Percentiles rank a stretch among this genome's conserved stretches.
These are phyloP conservation scores for Zygotorulaspora mrakii DNA, from an alignment of 1,139 yeast genomes.

Conservation along the genomic window DNA sequence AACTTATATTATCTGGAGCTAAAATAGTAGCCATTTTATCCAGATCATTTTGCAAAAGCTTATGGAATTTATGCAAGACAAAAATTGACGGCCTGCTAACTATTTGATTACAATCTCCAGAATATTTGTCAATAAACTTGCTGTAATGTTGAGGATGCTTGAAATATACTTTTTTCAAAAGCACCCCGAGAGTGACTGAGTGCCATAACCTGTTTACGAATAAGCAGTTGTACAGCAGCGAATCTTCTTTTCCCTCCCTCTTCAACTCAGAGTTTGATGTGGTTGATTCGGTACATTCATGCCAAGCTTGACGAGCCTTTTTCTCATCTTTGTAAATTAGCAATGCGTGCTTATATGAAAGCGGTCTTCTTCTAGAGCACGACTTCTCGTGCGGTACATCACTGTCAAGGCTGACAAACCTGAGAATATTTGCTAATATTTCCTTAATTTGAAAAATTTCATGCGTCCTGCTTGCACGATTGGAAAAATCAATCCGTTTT, in stretches of 20 bases:
- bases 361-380: conserved; percentile 62
- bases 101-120: conserved; percentile 5
- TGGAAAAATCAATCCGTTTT: background rate
- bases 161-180: conserved; percentile 56
- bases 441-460: conserved; percentile 74
- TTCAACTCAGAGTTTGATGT: background rate
- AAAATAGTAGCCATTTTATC: conserved; percentile 40
- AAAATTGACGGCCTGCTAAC: conserved; percentile 41
- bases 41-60: conserved; percentile 44
- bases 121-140: conserved; percentile 39
- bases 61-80: conserved; percentile 49
- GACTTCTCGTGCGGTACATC: conserved; percentile 55
- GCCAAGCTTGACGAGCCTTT: conserved; percentile 52
- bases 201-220: conserved; percentile 67
- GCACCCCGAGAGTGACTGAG: conserved; percentile 50
- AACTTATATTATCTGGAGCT: conserved; percentile 48
- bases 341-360: conserved; percentile 60
- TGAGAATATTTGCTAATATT: conserved; percentile 58
- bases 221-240: conserved; percentile 55
- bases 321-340: conserved; percentile 52
- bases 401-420: conserved; percentile 51
- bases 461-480: conserved; percentile 28
- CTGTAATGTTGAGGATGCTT: conserved; percentile 46
- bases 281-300: conserved; percentile 20
- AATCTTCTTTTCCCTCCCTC: conserved; percentile 13